Evolutionary conservation across 176 grass and related monocot genomes (phyloP).

Genomic region (Carex littledalei): DNA sequence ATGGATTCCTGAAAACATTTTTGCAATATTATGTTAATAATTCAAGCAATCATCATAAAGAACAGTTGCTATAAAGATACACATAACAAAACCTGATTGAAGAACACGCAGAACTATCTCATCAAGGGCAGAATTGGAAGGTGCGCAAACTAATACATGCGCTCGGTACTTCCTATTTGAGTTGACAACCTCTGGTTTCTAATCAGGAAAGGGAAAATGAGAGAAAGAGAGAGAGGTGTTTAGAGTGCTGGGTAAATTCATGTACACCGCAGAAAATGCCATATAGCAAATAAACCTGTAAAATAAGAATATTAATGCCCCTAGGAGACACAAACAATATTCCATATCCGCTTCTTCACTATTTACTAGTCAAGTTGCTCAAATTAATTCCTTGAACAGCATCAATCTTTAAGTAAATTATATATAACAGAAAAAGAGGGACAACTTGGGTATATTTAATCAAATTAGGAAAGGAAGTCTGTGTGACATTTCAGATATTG

Average conservation of each 20-base stretch:
- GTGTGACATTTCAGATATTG: not conserved
- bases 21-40: not conserved
- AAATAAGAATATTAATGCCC: not conserved
- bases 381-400: not conserved
- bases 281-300: not conserved
- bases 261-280: not conserved
- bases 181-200: conserved; percentile 96
- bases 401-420: conserved; percentile 13
- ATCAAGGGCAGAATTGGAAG: conserved; percentile 96
- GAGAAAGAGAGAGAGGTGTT: not conserved
- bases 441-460: not conserved
- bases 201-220: conserved; percentile 2
- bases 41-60: not conserved
- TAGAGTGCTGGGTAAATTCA: not conserved
- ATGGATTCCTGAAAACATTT: conserved; percentile 59
- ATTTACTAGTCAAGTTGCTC: not conserved
- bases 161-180: conserved; percentile 93
- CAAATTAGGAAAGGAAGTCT: not conserved
- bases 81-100: conserved; percentile 53
- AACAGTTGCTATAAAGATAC: conserved; percentile 1
- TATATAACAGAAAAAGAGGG: conserved; percentile 1
- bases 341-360: not conserved
- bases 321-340: not conserved
- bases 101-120: conserved; percentile 92
- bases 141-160: conserved; percentile 94